A percentile compares a stretch with the other conserved stretches of the same genome.
Conservation (phyloP, 2,329 filamentous ascomycete species). For the Fusarium nelsonii region DNA sequence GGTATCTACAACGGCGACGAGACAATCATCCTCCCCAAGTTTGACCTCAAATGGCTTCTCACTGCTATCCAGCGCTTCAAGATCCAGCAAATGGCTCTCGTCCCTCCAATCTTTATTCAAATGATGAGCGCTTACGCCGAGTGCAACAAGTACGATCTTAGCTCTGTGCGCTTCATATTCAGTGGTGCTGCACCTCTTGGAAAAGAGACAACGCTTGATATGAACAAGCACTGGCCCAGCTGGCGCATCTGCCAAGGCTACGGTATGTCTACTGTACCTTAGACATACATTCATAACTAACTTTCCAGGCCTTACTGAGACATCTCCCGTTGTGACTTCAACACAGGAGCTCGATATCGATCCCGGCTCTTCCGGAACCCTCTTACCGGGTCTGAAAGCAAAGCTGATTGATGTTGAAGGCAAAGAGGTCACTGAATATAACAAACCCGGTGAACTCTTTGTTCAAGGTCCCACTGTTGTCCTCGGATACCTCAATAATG, state of each 20-base stretch:
- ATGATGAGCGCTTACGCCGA: slow-evolving; percentile 73
- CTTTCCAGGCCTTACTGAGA: slow-evolving; percentile 75
- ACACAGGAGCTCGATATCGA: slow-evolving; percentile 71
- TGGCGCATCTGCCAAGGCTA: slow-evolving; percentile 80
- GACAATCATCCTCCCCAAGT: slow-evolving; percentile 78
- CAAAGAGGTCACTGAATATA: slow-evolving; percentile 73
- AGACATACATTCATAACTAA: background rate
- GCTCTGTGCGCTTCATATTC: slow-evolving; percentile 72
- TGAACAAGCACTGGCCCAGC: slow-evolving; percentile 70
- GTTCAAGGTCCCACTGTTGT: slow-evolving; percentile 82
- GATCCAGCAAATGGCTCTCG: slow-evolving; percentile 75
- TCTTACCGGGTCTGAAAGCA: slow-evolving; percentile 72
- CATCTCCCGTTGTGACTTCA: slow-evolving; percentile 73
- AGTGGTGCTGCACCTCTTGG: slow-evolving; percentile 83
- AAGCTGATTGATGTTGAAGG: slow-evolving; percentile 76
- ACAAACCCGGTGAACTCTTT: slow-evolving; percentile 83
- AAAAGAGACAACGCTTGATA: slow-evolving; percentile 72
- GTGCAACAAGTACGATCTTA: slow-evolving; percentile 75
- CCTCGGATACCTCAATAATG: slow-evolving; percentile 88
- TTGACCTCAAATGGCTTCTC: slow-evolving; percentile 76
- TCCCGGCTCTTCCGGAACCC: slow-evolving; percentile 75
- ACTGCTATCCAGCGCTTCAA: slow-evolving; percentile 75
- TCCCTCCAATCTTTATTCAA: slow-evolving; percentile 82
- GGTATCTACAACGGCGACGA: slow-evolving; percentile 79
- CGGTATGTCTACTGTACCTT: slow-evolving; percentile 57